A percentile compares a stretch with the other conserved stretches of the same genome.
Evolutionary conservation across 2,329 filamentous ascomycete species (phyloP).

Genomic region (Scedosporium minutisporum): DNA sequence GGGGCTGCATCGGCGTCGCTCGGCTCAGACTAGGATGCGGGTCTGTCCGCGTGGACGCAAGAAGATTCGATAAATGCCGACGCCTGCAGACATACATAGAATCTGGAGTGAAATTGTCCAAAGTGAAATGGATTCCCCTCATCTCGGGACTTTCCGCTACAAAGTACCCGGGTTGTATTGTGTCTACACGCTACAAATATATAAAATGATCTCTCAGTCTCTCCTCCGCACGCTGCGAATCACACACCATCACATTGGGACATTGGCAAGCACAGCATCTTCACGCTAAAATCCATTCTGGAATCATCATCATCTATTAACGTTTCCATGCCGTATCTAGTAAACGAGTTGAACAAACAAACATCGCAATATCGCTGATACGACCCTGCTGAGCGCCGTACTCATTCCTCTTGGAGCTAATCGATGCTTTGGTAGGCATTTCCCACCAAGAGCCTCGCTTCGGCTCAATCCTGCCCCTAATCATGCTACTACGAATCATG

Average conservation of each 20-base stretch:
- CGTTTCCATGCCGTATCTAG: not conserved
- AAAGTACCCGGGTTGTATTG: too few relatives aligned
- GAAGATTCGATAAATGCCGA: not conserved
- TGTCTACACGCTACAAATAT: too few relatives aligned
- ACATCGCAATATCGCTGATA: not conserved
- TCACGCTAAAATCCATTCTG: not conserved
- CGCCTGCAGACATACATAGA: not conserved
- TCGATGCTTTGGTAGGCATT: not conserved
- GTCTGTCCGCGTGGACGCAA: not conserved
- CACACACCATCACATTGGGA: not conserved
- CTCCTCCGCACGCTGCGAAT: not conserved
- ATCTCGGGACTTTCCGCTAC: too few relatives aligned
- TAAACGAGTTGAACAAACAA: not conserved
- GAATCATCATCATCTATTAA: not conserved
- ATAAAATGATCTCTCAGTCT: not conserved
- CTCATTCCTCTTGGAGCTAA: not conserved
- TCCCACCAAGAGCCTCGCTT: not conserved
- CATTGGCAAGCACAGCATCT: not conserved
- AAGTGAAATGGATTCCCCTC: too few relatives aligned
- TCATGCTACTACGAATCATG: not conserved
- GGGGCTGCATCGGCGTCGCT: not conserved
- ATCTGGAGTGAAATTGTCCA: too few relatives aligned
- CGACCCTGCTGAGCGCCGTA: not conserved
- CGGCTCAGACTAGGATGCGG: not conserved
- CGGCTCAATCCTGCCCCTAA: not conserved